Conservation (phyloP, 140 eudicot species). For the Erigeron philadelphicus region DNA sequence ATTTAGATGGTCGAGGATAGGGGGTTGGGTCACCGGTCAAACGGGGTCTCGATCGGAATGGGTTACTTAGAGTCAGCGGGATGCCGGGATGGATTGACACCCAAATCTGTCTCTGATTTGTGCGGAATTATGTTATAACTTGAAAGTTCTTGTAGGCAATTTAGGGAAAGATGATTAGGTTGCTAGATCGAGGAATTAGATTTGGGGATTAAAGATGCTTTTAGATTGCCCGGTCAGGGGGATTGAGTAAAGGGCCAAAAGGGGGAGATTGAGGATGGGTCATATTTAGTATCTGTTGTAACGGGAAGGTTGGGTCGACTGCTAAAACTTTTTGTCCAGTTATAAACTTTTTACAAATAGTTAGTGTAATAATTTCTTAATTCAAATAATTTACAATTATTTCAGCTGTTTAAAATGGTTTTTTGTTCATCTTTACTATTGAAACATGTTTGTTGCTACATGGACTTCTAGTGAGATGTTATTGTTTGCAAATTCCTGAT, state of each 20-base stretch:
- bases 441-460: not conserved
- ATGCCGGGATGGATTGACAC: no score
- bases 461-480: not conserved
- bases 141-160: not conserved
- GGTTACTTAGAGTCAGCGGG: no score
- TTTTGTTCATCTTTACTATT: not conserved
- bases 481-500: not conserved
- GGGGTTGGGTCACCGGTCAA: no score
- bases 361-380: not conserved
- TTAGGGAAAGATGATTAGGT: constrained; percentile 9
- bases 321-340: not conserved
- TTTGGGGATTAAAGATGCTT: not conserved
- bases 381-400: not conserved
- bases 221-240: not conserved
- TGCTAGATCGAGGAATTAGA: not conserved
- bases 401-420: not conserved
- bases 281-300: not conserved
- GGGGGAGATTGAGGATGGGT: not conserved
- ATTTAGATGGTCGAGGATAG: no score
- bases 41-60: no score
- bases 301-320: not conserved
- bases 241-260: not conserved
- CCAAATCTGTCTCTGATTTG: no score
- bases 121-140: no score
- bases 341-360: no score